phyloP scores from a whole-genome alignment of 495 filamentous ascomycete species.

The Aspergillus saccharolyticus region DNA sequence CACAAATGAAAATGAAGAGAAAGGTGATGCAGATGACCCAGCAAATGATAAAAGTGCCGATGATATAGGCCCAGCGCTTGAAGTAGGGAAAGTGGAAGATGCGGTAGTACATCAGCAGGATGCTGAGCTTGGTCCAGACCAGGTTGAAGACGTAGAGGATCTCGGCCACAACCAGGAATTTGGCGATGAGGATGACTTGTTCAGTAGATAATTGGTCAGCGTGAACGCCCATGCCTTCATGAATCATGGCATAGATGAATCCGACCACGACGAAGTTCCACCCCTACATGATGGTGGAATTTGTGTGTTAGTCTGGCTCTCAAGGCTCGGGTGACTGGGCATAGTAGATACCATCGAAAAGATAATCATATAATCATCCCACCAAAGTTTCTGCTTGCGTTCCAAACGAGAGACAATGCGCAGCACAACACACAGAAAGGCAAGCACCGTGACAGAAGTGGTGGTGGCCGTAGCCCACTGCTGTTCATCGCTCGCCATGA shows the following conservation, averaged over 20 bases:
- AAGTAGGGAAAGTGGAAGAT: conserved; percentile 38
- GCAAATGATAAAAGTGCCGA: conserved; percentile 32
- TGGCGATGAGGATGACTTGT: conserved; percentile 29
- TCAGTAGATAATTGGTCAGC: conserved; percentile 16
- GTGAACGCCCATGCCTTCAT: conserved; percentile 30
- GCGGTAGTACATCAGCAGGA: conserved; percentile 41
- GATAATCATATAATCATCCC: conserved; percentile 38
- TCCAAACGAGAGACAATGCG: conserved; percentile 28
- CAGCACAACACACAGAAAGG: conserved; percentile 29
- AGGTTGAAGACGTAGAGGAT: conserved; percentile 39
- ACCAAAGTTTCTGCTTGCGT: conserved; percentile 30
- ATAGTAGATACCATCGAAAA: conserved; percentile 29
- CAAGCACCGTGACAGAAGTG: conserved; percentile 25
- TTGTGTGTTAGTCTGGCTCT: not conserved
- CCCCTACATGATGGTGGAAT: conserved; percentile 14
- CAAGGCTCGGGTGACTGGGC: not conserved
- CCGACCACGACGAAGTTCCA: conserved; percentile 33
- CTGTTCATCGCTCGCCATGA: conserved; percentile 17
- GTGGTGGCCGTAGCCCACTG: conserved; percentile 32
- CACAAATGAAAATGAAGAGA: conserved; percentile 42
- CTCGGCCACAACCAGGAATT: conserved; percentile 33
- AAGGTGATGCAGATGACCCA: conserved; percentile 42
- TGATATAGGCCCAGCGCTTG: conserved; percentile 30
- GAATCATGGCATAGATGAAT: conserved; percentile 31
- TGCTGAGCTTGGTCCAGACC: conserved; percentile 38